phyloP scores from a whole-genome alignment of 495 filamentous ascomycete genomes.

The Penicillium paradoxum region DNA sequence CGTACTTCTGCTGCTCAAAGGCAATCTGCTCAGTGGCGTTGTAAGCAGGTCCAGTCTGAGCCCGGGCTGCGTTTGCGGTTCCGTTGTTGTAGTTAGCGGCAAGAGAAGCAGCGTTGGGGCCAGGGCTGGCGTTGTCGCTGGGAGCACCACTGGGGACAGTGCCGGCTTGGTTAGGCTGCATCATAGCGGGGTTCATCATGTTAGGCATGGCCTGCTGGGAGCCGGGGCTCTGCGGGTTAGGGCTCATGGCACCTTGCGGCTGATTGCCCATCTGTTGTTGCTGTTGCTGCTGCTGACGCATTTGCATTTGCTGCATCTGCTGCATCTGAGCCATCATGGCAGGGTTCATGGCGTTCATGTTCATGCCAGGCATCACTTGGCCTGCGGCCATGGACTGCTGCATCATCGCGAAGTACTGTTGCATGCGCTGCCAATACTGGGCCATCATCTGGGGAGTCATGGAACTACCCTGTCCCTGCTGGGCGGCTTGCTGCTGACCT shows the following conservation, averaged over 20 bases:
- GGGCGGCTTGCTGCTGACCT: conserved; percentile 46
- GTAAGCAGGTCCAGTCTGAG: conserved; percentile 49
- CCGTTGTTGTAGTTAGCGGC: conserved; percentile 25
- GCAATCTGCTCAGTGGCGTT: conserved; percentile 72
- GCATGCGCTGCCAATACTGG: conserved; percentile 95
- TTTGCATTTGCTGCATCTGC: conserved; percentile 62
- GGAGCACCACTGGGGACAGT: conserved; percentile 11
- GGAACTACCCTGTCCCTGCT: conserved; percentile 47
- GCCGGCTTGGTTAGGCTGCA: conserved; percentile 57
- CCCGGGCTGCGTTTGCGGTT: conserved; percentile 5
- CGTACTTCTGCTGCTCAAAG: conserved; percentile 87
- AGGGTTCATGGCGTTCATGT: conserved; percentile 68
- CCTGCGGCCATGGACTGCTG: conserved; percentile 64
- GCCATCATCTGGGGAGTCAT: conserved; percentile 97
- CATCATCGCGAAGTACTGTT: conserved; percentile 92
- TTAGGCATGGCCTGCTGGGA: conserved; percentile 38
- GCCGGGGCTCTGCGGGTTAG: conserved; percentile 42
- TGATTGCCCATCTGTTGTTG: conserved; percentile 44
- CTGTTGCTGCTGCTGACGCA: conserved; percentile 24
- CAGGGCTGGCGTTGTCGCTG: conserved; percentile 15
- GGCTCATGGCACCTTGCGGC: conserved; percentile 42
- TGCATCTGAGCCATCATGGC: conserved; percentile 80
- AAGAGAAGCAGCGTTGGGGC: conserved; percentile 3
- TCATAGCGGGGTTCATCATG: conserved; percentile 60
- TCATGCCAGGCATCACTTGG: conserved; percentile 52